These are phyloP conservation scores for Aspergillus affinis DNA, from an alignment of 495 filamentous ascomycete genomes.

Conservation along the genomic window DNA sequence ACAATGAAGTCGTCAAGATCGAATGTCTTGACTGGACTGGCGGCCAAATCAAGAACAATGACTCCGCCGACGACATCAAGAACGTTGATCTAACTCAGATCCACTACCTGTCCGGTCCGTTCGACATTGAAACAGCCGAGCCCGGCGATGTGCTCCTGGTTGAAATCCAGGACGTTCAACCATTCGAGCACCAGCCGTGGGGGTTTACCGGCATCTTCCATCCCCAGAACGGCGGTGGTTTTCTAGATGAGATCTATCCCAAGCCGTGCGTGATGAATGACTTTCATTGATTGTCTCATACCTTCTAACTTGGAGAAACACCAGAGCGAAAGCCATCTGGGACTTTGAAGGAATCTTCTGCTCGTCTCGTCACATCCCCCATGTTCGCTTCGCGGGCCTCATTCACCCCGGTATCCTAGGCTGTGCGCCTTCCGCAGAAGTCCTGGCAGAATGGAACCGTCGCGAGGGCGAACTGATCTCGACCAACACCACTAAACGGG, in stretches of 20 bases:
- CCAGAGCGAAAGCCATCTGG: constrained; percentile 92
- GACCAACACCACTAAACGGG: constrained; percentile 61
- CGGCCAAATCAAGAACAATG: constrained; percentile 87
- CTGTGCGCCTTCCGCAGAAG: constrained; percentile 73
- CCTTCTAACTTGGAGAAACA: not conserved
- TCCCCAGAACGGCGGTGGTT: constrained; percentile 83
- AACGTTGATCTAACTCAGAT: constrained; percentile 81
- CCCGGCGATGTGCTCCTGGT: constrained; percentile 86
- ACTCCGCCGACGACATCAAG: constrained; percentile 82
- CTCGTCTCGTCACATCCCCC: constrained; percentile 85
- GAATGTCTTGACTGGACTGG: constrained; percentile 91
- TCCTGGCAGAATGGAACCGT: constrained; percentile 75
- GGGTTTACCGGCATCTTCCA: constrained; percentile 89
- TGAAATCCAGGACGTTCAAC: constrained; percentile 96
- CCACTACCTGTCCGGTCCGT: constrained; percentile 89
- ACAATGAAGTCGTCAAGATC: constrained; percentile 90
- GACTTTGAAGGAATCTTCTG: constrained; percentile 96
- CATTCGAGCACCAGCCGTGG: constrained; percentile 84
- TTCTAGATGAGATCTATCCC: constrained; percentile 87
- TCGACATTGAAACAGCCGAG: constrained; percentile 82
- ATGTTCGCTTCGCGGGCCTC: constrained; percentile 84
- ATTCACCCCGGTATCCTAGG: constrained; percentile 95
- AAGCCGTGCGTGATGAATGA: constrained; percentile 53
- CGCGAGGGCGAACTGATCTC: constrained; percentile 78
- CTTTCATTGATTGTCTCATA: too few relatives aligned